Evolutionary conservation across 257 asterid genomes (phyloP), one percentile per base, ranked within the genome.

Genomic region (Capsicum baccatum): DNA sequence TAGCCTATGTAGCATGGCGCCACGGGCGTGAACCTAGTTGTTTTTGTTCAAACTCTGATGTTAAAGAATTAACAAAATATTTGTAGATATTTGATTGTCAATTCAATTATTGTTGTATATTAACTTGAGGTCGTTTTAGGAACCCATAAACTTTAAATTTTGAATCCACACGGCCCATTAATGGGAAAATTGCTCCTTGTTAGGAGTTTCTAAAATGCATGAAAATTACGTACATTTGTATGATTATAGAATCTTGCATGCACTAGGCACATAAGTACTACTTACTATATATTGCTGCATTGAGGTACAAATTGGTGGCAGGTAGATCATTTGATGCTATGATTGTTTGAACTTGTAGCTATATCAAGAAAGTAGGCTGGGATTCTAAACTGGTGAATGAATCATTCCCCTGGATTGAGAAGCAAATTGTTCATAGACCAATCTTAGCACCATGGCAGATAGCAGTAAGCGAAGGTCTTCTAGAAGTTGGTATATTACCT

Each of bases 391-490:
- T 92, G 16, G 96, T 91, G 87, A 87, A 89, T 9, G 92, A 90
- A 48, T 91, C 96, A 1, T 92, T 87, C 44, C 88, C 88, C 4
- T 92, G 96, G 96, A 19, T 92, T 5, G 96, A 92, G 86, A 85
- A 89, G n/a, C 91, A 91, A 70, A 90, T 92, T 56, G 93, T 91
- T 0, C 88, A 85, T 11, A 81, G 21, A 50, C 96, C 94, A 1
- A 63, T 79, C 82, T 83, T 90, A 1, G 14, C 47, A 55, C 86
- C 87, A 57, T 92, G 96, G 96, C 94, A 92, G 83, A 83, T 50
- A 83, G 92, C 91, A 3, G 83, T 91, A 0, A 83, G 85, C 68
- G 94, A 91, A 8, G 86, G 93, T 35, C 87, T 92, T 8, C 54
- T 91, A 55, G 94, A 90, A 78, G 88, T 88, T 19, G 94, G 94